Conservation (phyloP, 78 protist genomes). For the Pelomyxa schiedti region DNA sequence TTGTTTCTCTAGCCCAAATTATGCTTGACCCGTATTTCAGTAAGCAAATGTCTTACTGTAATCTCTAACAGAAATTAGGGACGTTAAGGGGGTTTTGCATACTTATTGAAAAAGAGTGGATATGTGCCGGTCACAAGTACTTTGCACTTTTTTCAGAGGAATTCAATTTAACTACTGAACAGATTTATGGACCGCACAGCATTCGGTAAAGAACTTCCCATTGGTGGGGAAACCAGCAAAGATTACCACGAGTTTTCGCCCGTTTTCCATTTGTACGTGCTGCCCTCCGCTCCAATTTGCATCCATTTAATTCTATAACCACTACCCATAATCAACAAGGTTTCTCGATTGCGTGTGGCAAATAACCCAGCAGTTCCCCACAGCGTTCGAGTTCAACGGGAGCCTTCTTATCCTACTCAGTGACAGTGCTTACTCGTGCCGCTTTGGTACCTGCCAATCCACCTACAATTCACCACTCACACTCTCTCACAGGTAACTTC, state of each 20-base stretch:
- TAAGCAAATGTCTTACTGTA: too few relatives aligned
- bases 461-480: too few relatives aligned
- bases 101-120: slow-evolving; percentile 34
- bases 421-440: neutral
- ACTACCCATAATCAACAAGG: too few relatives aligned
- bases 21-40: slow-evolving; percentile 38
- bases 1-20: slow-evolving; percentile 13
- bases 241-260: neutral
- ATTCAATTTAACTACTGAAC: too few relatives aligned
- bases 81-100: slow-evolving; percentile 11
- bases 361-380: slow-evolving; percentile 4
- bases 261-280: too few relatives aligned
- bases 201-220: neutral
- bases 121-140: slow-evolving; percentile 15
- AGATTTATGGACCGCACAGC: neutral
- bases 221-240: too few relatives aligned
- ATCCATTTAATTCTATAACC: too few relatives aligned
- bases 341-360: slow-evolving; percentile 7
- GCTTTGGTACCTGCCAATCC: neutral
- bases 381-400: slow-evolving; percentile 16
- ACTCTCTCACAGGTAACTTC: too few relatives aligned
- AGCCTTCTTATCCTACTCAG: neutral
- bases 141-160: too few relatives aligned
- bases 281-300: too few relatives aligned
- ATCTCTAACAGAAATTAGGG: too few relatives aligned